Base-by-base conservation (phyloP, 2,329 filamentous ascomycete genomes). In the Xylariales sp. region DNA sequence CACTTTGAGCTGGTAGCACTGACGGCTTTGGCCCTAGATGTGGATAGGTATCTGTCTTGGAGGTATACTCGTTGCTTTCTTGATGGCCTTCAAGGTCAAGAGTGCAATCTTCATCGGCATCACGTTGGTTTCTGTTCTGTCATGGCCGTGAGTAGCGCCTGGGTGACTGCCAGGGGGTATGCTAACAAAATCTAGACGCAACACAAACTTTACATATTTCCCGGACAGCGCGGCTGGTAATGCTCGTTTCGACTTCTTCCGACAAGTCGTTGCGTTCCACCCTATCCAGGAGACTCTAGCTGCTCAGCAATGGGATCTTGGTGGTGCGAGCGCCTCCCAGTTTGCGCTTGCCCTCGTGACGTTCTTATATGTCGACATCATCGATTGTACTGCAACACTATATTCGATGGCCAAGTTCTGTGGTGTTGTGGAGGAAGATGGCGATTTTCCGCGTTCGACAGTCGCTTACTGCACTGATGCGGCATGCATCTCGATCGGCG, bases 1-100 rank as follows among this genome's bases (percentile, higher is more conserved):
- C n/a, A n/a, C n/a, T n/a, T n/a, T n/a, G n/a, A n/a, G n/a, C n/a
- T n/a, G n/a, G n/a, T n/a, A n/a, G n/a, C n/a, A n/a, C n/a, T n/a
- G n/a, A n/a, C n/a, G n/a, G n/a, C n/a, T n/a, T n/a, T n/a, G n/a
- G n/a, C n/a, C n/a, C n/a, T 45, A 82, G 78, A 69, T 94, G 73
- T 95, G 89, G 89, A 78, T 94, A 40, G 89, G 86, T 9, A 84
- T 95, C 49, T 82, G 88, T 57, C 80, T 83, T 40, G 87, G 89
- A 11, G 87, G 88, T 24, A 71, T 95, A 33, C 62, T 94, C 27
- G 91, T 88, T 0, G 80, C 85, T 4, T 76, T 91, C 50, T 78
- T 95, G 62, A 88, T 88, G 84, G 76, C 84, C 14, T 89, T 84
- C 59, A 78, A 82, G 28, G 71, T 88, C 63, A 88, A 87, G 58